Evolutionary conservation across 2,329 filamentous ascomycete species (phyloP).

Genomic region (Taxawa tesnikishii): DNA sequence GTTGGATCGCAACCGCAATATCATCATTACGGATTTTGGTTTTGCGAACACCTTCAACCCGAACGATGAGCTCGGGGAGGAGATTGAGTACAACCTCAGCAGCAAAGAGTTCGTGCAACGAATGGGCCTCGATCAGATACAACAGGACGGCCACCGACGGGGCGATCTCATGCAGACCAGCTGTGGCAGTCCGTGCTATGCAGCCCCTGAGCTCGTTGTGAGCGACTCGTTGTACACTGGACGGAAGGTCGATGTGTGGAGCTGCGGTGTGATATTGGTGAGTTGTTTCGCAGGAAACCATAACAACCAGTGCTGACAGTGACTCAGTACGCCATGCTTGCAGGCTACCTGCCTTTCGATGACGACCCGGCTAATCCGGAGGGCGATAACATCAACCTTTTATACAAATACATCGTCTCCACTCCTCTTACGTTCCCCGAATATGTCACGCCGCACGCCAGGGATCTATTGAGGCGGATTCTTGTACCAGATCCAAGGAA

Average conservation of each 20-base stretch:
- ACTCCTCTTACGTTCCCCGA: constrained; percentile 96
- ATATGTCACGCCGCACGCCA: constrained; percentile 93
- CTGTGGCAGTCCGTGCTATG: constrained; percentile 95
- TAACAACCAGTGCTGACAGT: constrained; percentile 10
- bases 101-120: constrained; percentile 84
- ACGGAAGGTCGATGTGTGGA: constrained; percentile 97
- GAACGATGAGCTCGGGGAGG: constrained; percentile 72
- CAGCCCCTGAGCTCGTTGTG: constrained; percentile 90
- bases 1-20: constrained; percentile 91
- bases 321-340: constrained; percentile 91
- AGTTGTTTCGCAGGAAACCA: constrained; percentile 24
- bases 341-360: constrained; percentile 93
- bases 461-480: constrained; percentile 84
- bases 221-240: constrained; percentile 96
- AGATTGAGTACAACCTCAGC: constrained; percentile 75
- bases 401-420: constrained; percentile 98
- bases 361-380: constrained; percentile 97
- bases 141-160: constrained; percentile 56
- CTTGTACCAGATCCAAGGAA: constrained; percentile 91
- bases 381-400: constrained; percentile 95
- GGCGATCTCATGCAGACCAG: constrained; percentile 98
- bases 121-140: constrained; percentile 66
- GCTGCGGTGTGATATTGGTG: constrained; percentile 95
- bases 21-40: constrained; percentile 98
- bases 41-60: constrained; percentile 97